phyloP scores from a whole-genome alignment of 345 rosid species.

The Rhodomyrtus tomentosa region DNA sequence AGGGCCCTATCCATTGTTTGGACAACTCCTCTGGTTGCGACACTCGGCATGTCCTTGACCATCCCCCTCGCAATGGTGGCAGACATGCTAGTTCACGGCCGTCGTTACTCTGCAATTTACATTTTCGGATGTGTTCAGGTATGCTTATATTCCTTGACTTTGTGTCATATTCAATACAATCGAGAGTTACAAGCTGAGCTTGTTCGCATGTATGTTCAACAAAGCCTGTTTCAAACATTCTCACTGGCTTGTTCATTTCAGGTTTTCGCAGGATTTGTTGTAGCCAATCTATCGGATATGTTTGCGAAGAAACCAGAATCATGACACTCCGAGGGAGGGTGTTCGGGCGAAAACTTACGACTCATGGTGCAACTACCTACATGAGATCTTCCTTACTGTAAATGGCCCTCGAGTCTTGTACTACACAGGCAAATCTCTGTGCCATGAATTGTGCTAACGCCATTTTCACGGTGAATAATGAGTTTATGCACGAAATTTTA shows the following conservation, averaged over 20 bases:
- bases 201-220: background rate
- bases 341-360: background rate
- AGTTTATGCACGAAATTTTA: background rate
- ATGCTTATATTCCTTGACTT: background rate
- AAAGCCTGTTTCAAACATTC: background rate
- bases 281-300: slow-evolving; percentile 38
- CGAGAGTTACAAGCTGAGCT: background rate
- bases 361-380: background rate
- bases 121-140: slow-evolving; percentile 74
- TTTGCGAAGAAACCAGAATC: slow-evolving; percentile 8
- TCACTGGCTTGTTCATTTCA: background rate
- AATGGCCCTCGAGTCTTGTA: background rate
- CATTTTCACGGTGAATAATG: background rate
- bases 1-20: slow-evolving; percentile 85
- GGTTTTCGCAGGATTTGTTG: slow-evolving; percentile 55
- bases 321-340: background rate
- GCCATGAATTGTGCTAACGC: background rate
- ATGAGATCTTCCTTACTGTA: background rate
- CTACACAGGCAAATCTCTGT: background rate
- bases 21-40: slow-evolving; percentile 81
- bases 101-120: slow-evolving; percentile 57
- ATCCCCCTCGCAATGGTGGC: slow-evolving; percentile 87
- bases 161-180: background rate
- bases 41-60: slow-evolving; percentile 72
- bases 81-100: slow-evolving; percentile 66